Evolutionary conservation across 495 filamentous ascomycete genomes (phyloP).

Genomic region (Hypoxylon cercidicola): DNA sequence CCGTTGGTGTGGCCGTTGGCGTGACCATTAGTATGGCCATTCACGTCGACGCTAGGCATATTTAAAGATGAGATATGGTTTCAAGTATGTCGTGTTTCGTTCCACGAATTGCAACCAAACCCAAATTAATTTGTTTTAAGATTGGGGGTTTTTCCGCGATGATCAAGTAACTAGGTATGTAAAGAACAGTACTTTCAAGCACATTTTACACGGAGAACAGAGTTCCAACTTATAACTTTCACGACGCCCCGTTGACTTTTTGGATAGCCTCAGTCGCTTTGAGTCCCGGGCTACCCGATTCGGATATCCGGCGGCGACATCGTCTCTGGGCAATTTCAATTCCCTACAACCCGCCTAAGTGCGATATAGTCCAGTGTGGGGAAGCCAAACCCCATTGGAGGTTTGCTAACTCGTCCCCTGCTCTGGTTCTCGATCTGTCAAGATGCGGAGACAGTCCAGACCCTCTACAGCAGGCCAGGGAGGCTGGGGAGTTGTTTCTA

Average conservation of each 20-base stretch:
- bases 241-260: slow-evolving; percentile 5
- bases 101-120: slow-evolving; percentile 2
- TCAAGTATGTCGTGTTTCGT: slow-evolving; percentile 13
- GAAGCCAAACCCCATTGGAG: slow-evolving; percentile 31
- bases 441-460: slow-evolving; percentile 32
- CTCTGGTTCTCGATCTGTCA: slow-evolving; percentile 27
- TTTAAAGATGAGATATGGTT: slow-evolving; percentile 9
- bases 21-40: slow-evolving; percentile 33
- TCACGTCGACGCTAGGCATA: slow-evolving; percentile 24
- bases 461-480: slow-evolving; percentile 25
- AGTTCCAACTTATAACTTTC: slow-evolving; percentile 28
- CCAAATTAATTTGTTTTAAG: slow-evolving; percentile 2
- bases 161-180: slow-evolving; percentile 4
- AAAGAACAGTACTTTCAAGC: neutral
- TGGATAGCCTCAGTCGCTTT: slow-evolving; percentile 18
- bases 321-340: slow-evolving; percentile 11
- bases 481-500: slow-evolving; percentile 12
- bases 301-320: slow-evolving; percentile 39
- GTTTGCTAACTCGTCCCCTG: slow-evolving; percentile 24
- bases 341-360: slow-evolving; percentile 24
- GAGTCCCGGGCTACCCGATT: slow-evolving; percentile 28
- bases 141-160: slow-evolving; percentile 6
- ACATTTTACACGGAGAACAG: slow-evolving; percentile 2
- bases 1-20: slow-evolving; percentile 33
- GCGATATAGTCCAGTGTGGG: slow-evolving; percentile 36